Conservation (phyloP, 805 yeast species). For the Lipomyces yamanashiensis region DNA sequence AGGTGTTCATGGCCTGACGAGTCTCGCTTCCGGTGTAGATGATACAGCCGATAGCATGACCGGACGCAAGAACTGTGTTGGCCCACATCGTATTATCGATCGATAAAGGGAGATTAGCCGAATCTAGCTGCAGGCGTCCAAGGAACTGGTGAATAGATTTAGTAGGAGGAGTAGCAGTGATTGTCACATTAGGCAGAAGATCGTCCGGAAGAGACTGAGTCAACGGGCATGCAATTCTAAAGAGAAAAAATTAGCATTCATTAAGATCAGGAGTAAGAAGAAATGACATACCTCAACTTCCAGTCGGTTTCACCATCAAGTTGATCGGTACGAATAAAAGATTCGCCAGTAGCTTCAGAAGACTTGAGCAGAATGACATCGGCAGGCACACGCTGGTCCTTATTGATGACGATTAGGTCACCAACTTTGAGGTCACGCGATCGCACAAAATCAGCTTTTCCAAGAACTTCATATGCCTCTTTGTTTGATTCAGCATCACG, state of each 20-base stretch:
- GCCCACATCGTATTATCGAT: constrained; percentile 98
- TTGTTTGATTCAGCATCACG: constrained; percentile 88
- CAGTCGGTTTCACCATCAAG: constrained; percentile 99
- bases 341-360: constrained; percentile 78
- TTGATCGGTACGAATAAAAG: constrained; percentile 95
- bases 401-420: constrained; percentile 76
- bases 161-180: constrained; percentile 80
- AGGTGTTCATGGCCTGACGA: constrained; percentile 92
- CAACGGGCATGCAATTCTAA: constrained; percentile 35
- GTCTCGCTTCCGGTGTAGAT: constrained; percentile 92
- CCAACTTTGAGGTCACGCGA: constrained; percentile 79
- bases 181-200: constrained; percentile 50
- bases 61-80: constrained; percentile 94
- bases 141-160: constrained; percentile 80
- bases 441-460: constrained; percentile 46
- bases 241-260: background rate
- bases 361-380: constrained; percentile 86
- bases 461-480: constrained; percentile 73
- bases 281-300: constrained; percentile 65
- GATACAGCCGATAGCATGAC: constrained; percentile 85
- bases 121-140: constrained; percentile 65
- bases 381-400: constrained; percentile 90
- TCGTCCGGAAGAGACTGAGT: constrained; percentile 35
- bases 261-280: background rate
- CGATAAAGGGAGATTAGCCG: constrained; percentile 64